Evolutionary conservation across 306 rosid genomes (phyloP).

Genomic region (Cercis canadensis): DNA sequence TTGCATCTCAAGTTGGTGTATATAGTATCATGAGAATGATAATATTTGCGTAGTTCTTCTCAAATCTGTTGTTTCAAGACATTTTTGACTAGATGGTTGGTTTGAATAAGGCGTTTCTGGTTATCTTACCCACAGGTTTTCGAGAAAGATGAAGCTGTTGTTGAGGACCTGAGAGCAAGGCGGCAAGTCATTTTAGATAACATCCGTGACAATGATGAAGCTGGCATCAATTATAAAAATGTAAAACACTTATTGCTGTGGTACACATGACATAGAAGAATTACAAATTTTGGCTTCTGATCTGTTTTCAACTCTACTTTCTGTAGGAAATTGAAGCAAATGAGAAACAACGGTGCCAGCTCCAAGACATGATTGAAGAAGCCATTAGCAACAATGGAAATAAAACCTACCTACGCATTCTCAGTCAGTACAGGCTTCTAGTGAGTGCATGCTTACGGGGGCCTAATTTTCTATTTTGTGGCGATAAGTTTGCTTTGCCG

Average conservation of each 20-base stretch:
- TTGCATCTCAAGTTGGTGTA: not conserved
- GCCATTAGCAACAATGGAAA: constrained; percentile 62
- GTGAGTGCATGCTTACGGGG: constrained; percentile 39
- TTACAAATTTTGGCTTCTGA: constrained; percentile 7
- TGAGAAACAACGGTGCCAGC: constrained; percentile 63
- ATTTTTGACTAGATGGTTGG: not conserved
- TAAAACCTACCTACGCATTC: constrained; percentile 65
- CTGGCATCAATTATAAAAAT: constrained; percentile 58
- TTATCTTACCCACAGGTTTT: constrained; percentile 42
- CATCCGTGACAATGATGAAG: constrained; percentile 69
- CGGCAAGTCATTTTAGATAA: constrained; percentile 67
- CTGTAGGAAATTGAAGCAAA: constrained; percentile 66
- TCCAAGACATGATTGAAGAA: constrained; percentile 67
- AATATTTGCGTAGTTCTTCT: not conserved
- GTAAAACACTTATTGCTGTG: constrained; percentile 28
- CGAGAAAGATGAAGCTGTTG: constrained; percentile 53
- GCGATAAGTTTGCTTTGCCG: not conserved
- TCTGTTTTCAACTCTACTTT: constrained; percentile 24
- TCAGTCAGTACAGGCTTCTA: constrained; percentile 69
- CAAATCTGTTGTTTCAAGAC: not conserved
- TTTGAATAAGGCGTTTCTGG: not conserved
- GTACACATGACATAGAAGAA: not conserved
- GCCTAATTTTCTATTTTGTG: not conserved
- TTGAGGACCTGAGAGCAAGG: constrained; percentile 53
- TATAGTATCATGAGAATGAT: not conserved